Percentiles rank a stretch among this genome's conserved stretches.
Evolutionary conservation across 2,329 filamentous ascomycete genomes (phyloP).

Genomic region (Parastagonospora avenae): DNA sequence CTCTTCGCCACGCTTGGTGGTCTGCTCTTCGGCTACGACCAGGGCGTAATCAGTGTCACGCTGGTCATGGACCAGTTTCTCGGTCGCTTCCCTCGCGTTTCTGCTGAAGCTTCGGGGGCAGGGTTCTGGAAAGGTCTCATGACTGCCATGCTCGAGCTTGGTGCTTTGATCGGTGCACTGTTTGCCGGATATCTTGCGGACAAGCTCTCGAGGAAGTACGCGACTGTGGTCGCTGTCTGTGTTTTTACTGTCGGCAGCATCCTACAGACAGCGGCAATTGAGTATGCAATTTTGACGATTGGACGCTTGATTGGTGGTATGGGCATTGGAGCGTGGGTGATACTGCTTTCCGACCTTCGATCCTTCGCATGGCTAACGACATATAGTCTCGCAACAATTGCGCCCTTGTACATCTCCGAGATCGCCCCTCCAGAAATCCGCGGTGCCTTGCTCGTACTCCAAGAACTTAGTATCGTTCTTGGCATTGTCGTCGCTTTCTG

Average conservation of each 20-base stretch:
- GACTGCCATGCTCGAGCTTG: conserved; percentile 62
- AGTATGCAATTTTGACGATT: conserved; percentile 58
- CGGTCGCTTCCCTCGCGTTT: conserved; percentile 51
- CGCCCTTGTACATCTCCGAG: conserved; percentile 60
- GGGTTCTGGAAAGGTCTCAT: conserved; percentile 54
- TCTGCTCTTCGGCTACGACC: conserved; percentile 57
- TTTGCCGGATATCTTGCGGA: conserved; percentile 56
- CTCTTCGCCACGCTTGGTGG: conserved; percentile 58
- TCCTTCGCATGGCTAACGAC: conserved; percentile 4
- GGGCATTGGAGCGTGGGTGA: conserved; percentile 56
- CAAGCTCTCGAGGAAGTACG: conserved; percentile 58
- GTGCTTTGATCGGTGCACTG: conserved; percentile 52
- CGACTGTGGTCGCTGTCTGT: conserved; percentile 57
- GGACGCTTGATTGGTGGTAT: conserved; percentile 58
- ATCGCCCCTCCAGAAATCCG: conserved; percentile 57
- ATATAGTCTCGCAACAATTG: conserved; percentile 47
- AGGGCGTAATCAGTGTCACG: conserved; percentile 53
- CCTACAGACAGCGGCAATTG: conserved; percentile 57
- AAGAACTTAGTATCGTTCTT: conserved; percentile 54
- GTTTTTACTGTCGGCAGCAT: conserved; percentile 59
- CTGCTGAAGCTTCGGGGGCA: conserved; percentile 48
- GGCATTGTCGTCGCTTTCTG: conserved; percentile 60
- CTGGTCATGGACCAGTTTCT: conserved; percentile 60
- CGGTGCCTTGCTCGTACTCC: conserved; percentile 56
- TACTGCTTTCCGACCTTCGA: neutral